Percentiles rank a stretch among this genome's conserved stretches.
These are phyloP conservation scores for Guillardia theta DNA, from an alignment of 78 protist species.

Conservation along the genomic window DNA sequence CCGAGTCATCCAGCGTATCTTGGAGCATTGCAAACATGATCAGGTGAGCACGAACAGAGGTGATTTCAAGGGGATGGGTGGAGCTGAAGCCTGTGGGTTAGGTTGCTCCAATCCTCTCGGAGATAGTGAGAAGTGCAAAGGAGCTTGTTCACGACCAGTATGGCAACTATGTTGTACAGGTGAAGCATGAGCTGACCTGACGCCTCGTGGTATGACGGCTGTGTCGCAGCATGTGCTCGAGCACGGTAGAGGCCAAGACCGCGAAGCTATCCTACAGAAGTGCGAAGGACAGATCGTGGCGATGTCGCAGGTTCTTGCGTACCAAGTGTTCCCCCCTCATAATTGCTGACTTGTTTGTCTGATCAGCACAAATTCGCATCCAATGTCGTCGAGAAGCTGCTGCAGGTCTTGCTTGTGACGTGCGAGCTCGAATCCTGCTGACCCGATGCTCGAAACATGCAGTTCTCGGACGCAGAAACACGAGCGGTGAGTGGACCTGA, in stretches of 20 bases:
- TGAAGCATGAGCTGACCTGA: not conserved
- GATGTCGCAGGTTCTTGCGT: slow-evolving; percentile 25
- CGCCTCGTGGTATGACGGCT: not conserved
- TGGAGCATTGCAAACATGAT: slow-evolving; percentile 81
- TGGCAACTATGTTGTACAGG: slow-evolving; percentile 51
- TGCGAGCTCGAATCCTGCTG: no score
- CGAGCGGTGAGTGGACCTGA: no score
- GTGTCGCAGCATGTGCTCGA: slow-evolving; percentile 54
- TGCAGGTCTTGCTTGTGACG: no score
- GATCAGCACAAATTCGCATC: slow-evolving; percentile 50
- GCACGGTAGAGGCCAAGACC: not conserved
- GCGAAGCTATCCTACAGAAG: not conserved
- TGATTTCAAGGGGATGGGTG: not conserved
- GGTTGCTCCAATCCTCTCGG: slow-evolving; percentile 40
- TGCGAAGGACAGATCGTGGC: not conserved
- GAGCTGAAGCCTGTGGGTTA: not conserved
- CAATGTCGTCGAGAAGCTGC: slow-evolving; percentile 57
- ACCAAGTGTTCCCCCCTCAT: not conserved
- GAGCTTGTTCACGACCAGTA: slow-evolving; percentile 58
- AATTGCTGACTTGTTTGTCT: not conserved
- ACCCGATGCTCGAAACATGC: no score
- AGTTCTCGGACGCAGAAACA: no score
- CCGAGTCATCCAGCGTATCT: slow-evolving; percentile 96
- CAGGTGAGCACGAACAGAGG: slow-evolving; percentile 44
- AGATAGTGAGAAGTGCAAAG: slow-evolving; percentile 1